These are phyloP conservation scores for Boletus smithii DNA, from an alignment of 1,284 basidiomycete genomes.

Conservation along the genomic window DNA sequence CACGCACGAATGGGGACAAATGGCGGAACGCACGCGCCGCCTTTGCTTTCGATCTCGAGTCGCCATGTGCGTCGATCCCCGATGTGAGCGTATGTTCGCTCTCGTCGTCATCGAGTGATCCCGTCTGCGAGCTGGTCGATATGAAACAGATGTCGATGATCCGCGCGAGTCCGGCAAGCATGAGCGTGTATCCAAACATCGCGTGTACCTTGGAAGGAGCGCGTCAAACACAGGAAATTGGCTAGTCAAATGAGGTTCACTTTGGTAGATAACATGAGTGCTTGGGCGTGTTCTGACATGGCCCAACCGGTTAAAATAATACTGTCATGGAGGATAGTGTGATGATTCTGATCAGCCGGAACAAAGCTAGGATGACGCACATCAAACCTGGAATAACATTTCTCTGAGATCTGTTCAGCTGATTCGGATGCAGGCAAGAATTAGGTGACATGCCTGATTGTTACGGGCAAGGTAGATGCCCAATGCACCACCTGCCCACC, in stretches of 20 bases:
- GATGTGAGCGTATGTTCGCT: slow-evolving; percentile 64
- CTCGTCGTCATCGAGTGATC: slow-evolving; percentile 40
- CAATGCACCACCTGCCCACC: slow-evolving; percentile 90
- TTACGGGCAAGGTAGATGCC: slow-evolving; percentile 85
- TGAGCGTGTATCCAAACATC: slow-evolving; percentile 82
- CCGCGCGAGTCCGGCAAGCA: slow-evolving; percentile 79
- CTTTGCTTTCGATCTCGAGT: slow-evolving; percentile 30
- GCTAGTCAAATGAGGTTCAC: slow-evolving; percentile 36
- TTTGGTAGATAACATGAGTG: slow-evolving; percentile 79
- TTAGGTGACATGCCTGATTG: slow-evolving; percentile 52
- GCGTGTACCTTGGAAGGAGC: slow-evolving; percentile 61
- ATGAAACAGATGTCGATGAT: slow-evolving; percentile 88
- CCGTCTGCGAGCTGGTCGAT: slow-evolving; percentile 34
- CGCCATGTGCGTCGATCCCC: slow-evolving; percentile 14
- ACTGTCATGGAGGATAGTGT: slow-evolving; percentile 36
- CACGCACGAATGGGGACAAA: slow-evolving; percentile 79
- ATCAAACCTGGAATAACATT: slow-evolving; percentile 83
- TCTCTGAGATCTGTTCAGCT: slow-evolving; percentile 42
- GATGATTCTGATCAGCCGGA: slow-evolving; percentile 4
- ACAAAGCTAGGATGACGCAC: slow-evolving; percentile 41
- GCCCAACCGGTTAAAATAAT: slow-evolving; percentile 92
- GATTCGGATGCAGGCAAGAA: neutral
- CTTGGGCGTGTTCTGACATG: slow-evolving; percentile 90
- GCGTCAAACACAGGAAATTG: slow-evolving; percentile 8
- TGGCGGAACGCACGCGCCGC: slow-evolving; percentile 73